Conservation (phyloP, 1,139 yeast species). For the Blastobotrys petasosporus region DNA sequence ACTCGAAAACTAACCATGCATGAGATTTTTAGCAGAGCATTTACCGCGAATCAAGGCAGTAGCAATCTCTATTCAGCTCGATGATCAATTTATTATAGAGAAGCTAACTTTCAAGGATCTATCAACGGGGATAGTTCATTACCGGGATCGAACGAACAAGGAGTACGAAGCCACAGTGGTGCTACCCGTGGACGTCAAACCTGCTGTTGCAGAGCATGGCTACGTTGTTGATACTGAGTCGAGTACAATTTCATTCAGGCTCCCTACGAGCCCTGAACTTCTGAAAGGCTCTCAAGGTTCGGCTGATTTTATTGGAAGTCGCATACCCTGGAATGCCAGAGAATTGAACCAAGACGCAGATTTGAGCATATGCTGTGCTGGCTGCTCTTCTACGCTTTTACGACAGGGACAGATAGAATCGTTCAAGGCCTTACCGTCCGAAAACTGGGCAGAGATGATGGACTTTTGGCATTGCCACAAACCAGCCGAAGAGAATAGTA, state of each 20-base stretch:
- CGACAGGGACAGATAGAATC: slow-evolving; percentile 11
- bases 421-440: slow-evolving; percentile 73
- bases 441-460: slow-evolving; percentile 91
- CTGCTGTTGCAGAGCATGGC: slow-evolving; percentile 15
- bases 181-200: slow-evolving; percentile 23
- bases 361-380: slow-evolving; percentile 9
- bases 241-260: slow-evolving; percentile 18
- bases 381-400: slow-evolving; percentile 12
- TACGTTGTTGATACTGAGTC: slow-evolving; percentile 12
- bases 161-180: slow-evolving; percentile 7
- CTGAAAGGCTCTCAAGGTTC: not conserved
- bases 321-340: slow-evolving; percentile 23
- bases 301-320: slow-evolving; percentile 11
- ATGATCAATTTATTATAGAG: slow-evolving; percentile 13
- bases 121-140: slow-evolving; percentile 17
- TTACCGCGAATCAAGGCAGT: slow-evolving; percentile 29
- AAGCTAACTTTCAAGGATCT: slow-evolving; percentile 17
- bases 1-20: not conserved
- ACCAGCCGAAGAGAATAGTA: slow-evolving; percentile 44
- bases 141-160: slow-evolving; percentile 4
- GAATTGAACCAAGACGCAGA: slow-evolving; percentile 6
- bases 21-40: slow-evolving; percentile 29
- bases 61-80: slow-evolving; percentile 24
- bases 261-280: slow-evolving; percentile 24
- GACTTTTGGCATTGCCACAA: slow-evolving; percentile 96